A percentile compares a stretch with the other conserved stretches of the same genome.
Evolutionary conservation across 495 filamentous ascomycete genomes (phyloP).

Genomic region (Pseudoneurospora amorphoporcata): DNA sequence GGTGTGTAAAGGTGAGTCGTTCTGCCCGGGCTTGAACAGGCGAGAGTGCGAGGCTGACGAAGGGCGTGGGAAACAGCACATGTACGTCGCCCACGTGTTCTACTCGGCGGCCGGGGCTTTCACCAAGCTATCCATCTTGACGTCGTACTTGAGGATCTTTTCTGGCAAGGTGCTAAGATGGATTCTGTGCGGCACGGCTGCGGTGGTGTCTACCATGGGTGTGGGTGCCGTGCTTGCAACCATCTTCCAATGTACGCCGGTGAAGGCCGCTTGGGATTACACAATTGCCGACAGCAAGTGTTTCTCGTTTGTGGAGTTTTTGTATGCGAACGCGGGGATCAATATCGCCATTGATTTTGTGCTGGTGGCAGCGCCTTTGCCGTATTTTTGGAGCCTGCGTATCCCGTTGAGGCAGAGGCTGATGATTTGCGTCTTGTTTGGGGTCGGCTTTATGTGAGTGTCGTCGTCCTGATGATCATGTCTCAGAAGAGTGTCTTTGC

Average conservation of each 20-base stretch:
- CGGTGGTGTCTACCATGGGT: conserved; percentile 26
- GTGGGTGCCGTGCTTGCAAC: conserved; percentile 33
- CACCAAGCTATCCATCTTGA: conserved; percentile 23
- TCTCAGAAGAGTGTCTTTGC: background rate
- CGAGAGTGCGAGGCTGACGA: background rate
- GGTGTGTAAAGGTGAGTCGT: conserved; percentile 8
- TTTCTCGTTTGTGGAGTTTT: conserved; percentile 32
- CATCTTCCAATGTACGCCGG: conserved; percentile 38
- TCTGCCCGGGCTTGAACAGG: no score
- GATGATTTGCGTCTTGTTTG: conserved; percentile 19
- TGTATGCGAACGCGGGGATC: conserved; percentile 33
- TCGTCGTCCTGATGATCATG: background rate
- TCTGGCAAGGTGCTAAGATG: conserved; percentile 9
- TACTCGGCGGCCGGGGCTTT: conserved; percentile 19
- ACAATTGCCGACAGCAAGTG: conserved; percentile 24
- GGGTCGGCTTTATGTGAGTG: conserved; percentile 17
- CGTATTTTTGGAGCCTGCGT: conserved; percentile 29
- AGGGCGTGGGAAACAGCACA: conserved; percentile 5
- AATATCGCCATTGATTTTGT: conserved; percentile 37
- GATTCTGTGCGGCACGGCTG: conserved; percentile 7
- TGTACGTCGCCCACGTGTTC: conserved; percentile 18
- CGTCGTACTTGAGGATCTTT: conserved; percentile 23
- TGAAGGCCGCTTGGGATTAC: conserved; percentile 34
- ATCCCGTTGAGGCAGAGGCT: conserved; percentile 16
- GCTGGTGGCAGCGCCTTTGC: conserved; percentile 36